Evolutionary conservation across 805 yeast genomes (phyloP).

Genomic region (Isabelozyma pseudorhagii): DNA sequence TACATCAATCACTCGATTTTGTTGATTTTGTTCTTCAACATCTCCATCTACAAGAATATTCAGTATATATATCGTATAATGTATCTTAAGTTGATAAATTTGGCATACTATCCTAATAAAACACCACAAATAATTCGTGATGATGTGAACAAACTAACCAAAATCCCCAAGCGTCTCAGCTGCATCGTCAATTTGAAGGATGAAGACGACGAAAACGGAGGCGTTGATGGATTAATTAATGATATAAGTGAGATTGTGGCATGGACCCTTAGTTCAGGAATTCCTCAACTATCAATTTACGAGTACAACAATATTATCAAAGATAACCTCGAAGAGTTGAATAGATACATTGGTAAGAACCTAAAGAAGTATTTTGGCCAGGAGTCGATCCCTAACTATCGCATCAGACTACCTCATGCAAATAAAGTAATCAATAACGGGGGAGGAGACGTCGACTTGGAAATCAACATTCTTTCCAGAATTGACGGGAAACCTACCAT

Average conservation of each 20-base stretch:
- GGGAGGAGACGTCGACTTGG: conserved; percentile 46
- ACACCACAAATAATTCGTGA: conserved; percentile 84
- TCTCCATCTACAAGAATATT: conserved; percentile 52
- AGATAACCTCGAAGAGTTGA: conserved; percentile 47
- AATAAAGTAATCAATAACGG: conserved; percentile 41
- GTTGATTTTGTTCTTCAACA: conserved; percentile 50
- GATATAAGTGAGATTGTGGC: conserved; percentile 75
- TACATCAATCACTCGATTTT: conserved; percentile 46
- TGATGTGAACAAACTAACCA: conserved; percentile 69
- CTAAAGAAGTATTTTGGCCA: conserved; percentile 74
- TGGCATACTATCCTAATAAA: conserved; percentile 64
- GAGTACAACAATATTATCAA: conserved; percentile 74
- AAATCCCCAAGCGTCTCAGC: conserved; percentile 76
- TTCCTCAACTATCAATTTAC: conserved; percentile 66
- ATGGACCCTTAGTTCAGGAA: conserved; percentile 91
- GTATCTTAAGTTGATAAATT: conserved; percentile 54
- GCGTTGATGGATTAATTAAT: conserved; percentile 74
- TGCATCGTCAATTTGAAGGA: conserved; percentile 70
- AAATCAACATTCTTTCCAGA: conserved; percentile 62
- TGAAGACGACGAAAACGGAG: conserved; percentile 86
- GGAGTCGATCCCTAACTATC: conserved; percentile 58
- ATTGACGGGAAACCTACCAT: conserved; percentile 89
- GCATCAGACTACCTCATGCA: conserved; percentile 65
- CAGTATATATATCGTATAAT: conserved; percentile 51
- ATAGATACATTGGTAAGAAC: conserved; percentile 54